Conservation (phyloP, 495 filamentous ascomycete genomes). For the Aspergillus egyptiacus region DNA sequence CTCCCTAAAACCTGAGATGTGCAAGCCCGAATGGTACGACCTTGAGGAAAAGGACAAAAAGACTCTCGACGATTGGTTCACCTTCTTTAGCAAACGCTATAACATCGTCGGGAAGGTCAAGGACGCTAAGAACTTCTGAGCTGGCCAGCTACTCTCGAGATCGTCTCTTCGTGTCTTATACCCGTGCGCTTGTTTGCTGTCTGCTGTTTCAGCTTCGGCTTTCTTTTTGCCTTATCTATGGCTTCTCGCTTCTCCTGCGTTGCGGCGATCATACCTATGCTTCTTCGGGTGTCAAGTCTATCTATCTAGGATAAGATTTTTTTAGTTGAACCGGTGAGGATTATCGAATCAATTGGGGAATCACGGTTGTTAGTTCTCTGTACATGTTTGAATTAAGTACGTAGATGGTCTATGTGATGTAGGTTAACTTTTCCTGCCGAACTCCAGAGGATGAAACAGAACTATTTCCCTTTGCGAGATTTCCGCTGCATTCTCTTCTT, state of each 20-base stretch:
- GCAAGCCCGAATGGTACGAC: slow-evolving; percentile 75
- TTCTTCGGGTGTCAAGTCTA: neutral
- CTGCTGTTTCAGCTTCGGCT: neutral
- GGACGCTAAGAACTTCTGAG: slow-evolving; percentile 33
- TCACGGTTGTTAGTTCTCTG: neutral
- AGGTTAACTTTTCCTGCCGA: slow-evolving; percentile 1
- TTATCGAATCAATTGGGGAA: neutral
- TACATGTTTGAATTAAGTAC: neutral
- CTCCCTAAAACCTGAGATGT: slow-evolving; percentile 81
- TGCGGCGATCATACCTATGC: slow-evolving; percentile 1
- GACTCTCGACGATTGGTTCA: slow-evolving; percentile 83
- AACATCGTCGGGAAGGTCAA: slow-evolving; percentile 82
- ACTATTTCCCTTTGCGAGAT: slow-evolving; percentile 37
- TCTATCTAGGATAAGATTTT: neutral
- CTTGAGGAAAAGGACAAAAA: slow-evolving; percentile 81
- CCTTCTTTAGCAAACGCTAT: slow-evolving; percentile 93
- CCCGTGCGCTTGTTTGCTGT: slow-evolving; percentile 1
- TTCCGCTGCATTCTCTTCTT: slow-evolving; percentile 59
- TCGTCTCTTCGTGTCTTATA: slow-evolving; percentile 4
- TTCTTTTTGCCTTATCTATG: neutral
- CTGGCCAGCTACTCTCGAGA: no score
- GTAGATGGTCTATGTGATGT: neutral
- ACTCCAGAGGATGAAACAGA: neutral
- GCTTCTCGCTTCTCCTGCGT: neutral
- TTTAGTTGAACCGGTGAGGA: neutral